These are phyloP conservation scores for Cladosporium sphaerospermum DNA, from an alignment of 2,329 filamentous ascomycete genomes.

Conservation along the genomic window DNA sequence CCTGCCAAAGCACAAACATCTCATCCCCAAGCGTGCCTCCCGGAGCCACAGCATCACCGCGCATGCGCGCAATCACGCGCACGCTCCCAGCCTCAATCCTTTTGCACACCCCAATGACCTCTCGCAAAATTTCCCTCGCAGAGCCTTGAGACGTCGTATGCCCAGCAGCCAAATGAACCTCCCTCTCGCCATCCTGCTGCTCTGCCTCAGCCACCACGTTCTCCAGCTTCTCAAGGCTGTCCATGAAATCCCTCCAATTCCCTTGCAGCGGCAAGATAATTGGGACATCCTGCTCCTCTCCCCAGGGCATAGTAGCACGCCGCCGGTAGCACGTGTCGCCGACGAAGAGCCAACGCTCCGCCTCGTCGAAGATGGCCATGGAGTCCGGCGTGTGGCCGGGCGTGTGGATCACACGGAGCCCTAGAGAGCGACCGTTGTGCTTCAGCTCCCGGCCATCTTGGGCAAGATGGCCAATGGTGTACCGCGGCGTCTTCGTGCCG, in stretches of 20 bases:
- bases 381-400: conserved; percentile 45
- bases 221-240: background rate
- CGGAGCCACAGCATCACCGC: background rate
- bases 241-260: background rate
- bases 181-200: background rate
- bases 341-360: conserved; percentile 40
- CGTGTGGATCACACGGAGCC: conserved; percentile 40
- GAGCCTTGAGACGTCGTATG: background rate
- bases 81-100: background rate
- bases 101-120: background rate
- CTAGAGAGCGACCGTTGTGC: conserved; percentile 20
- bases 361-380: conserved; percentile 40
- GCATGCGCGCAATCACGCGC: background rate
- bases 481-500: conserved; percentile 33
- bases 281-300: conserved; percentile 1
- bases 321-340: conserved; percentile 41
- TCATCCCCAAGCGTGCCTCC: conserved; percentile 4
- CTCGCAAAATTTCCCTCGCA: background rate
- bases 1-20: background rate
- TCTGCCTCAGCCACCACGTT: background rate
- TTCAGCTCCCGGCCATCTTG: conserved; percentile 31
- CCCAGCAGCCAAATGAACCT: background rate
- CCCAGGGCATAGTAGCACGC: conserved; percentile 4
- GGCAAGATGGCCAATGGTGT: conserved; percentile 38
- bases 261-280: conserved; percentile 3